These are phyloP conservation scores for Ceratobasidium sp. DNA, from an alignment of 1,284 basidiomycete genomes.

Conservation along the genomic window DNA sequence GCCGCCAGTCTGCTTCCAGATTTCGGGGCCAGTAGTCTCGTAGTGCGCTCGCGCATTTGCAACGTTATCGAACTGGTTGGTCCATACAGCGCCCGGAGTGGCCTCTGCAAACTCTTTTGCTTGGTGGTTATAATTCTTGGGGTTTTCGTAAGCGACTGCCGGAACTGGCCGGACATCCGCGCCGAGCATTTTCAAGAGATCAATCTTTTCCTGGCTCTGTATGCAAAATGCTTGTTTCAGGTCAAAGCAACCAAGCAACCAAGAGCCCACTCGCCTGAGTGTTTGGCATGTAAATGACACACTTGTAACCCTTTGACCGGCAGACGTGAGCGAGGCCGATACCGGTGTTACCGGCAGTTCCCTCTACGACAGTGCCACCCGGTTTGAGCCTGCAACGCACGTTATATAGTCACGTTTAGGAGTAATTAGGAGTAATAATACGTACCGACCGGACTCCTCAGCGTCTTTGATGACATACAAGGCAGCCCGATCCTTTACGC, in stretches of 20 bases:
- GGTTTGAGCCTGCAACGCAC: conserved; percentile 71
- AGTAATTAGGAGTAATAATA: conserved; percentile 42
- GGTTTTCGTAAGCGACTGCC: conserved; percentile 95
- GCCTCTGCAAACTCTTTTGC: conserved; percentile 84
- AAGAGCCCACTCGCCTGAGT: conserved; percentile 67
- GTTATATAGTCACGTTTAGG: not conserved
- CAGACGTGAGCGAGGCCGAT: conserved; percentile 97
- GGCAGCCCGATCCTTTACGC: conserved; percentile 97
- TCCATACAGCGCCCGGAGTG: conserved; percentile 95
- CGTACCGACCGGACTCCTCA: conserved; percentile 79
- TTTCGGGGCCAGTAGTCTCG: conserved; percentile 91
- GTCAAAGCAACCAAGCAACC: not conserved
- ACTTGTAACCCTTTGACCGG: conserved; percentile 89
- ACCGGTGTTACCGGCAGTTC: conserved; percentile 98
- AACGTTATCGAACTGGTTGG: conserved; percentile 97
- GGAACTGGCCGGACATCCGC: conserved; percentile 96
- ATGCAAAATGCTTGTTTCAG: conserved; percentile 4
- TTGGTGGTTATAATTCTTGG: conserved; percentile 98
- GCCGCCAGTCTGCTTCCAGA: conserved; percentile 90
- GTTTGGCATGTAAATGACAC: conserved; percentile 99
- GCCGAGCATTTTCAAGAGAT: conserved; percentile 93
- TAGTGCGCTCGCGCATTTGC: conserved; percentile 92
- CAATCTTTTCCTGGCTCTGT: conserved; percentile 96
- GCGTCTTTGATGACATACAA: conserved; percentile 89
- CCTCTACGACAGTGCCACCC: conserved; percentile 95